These are phyloP conservation scores for Aspergillus asperescens DNA, from an alignment of 495 filamentous ascomycete genomes.

Conservation along the genomic window DNA sequence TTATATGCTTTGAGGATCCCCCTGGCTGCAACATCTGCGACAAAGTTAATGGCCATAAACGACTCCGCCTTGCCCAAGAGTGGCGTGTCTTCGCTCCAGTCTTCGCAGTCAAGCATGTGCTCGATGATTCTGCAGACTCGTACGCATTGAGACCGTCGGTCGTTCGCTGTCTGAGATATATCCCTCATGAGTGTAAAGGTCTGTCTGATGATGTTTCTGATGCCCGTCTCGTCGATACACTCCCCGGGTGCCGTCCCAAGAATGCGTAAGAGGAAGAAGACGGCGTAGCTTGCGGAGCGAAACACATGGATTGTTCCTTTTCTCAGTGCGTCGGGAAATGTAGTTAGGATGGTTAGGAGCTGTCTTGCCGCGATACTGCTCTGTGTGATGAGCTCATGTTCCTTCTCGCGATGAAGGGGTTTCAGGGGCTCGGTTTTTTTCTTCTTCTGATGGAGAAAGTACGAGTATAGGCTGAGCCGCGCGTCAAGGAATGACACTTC, in stretches of 20 bases:
- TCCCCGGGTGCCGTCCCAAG: neutral
- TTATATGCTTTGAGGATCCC: neutral
- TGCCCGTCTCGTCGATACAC: neutral
- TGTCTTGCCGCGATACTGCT: neutral
- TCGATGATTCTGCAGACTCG: neutral
- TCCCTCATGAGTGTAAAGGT: neutral
- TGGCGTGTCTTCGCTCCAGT: neutral
- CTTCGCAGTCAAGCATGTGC: neutral
- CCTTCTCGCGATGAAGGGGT: neutral
- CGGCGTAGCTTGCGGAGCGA: neutral
- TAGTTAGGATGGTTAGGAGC: neutral
- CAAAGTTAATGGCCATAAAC: neutral
- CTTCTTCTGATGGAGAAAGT: neutral
- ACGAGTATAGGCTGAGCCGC: neutral
- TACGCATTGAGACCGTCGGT: neutral
- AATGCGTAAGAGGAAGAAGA: neutral
- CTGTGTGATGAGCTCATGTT: neutral
- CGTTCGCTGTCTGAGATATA: neutral
- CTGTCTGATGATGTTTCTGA: slow-evolving; percentile 1
- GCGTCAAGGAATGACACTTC: neutral
- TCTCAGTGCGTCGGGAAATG: neutral
- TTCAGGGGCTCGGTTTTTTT: neutral
- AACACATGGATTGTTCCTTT: neutral
- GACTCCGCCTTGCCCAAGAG: neutral
- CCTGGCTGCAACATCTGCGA: neutral